These are phyloP conservation scores for Hymenoscyphus infarciens DNA, from an alignment of 2,329 filamentous ascomycete species.

Conservation along the genomic window DNA sequence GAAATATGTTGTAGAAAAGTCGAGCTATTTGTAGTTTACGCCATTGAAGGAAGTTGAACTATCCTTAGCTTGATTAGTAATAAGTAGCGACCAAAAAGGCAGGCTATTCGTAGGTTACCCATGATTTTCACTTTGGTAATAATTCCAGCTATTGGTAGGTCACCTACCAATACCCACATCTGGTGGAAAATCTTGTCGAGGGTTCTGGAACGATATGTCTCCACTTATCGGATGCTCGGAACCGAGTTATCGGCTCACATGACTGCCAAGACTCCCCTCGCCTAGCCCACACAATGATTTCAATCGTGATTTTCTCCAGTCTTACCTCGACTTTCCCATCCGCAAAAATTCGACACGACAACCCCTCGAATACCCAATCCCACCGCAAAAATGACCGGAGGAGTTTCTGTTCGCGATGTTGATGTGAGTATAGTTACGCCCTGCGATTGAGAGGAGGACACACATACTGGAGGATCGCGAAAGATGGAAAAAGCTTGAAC, in stretches of 20 bases:
- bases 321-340: conserved; percentile 3
- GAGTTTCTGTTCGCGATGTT: conserved; percentile 80
- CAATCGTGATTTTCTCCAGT: conserved; percentile 1
- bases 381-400: conserved; percentile 73
- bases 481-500: conserved; percentile 14
- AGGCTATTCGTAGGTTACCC: too few relatives aligned
- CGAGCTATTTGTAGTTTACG: too few relatives aligned
- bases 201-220: too few relatives aligned
- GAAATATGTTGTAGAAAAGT: too few relatives aligned
- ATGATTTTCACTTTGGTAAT: too few relatives aligned
- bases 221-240: too few relatives aligned
- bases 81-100: too few relatives aligned
- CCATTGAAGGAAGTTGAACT: too few relatives aligned
- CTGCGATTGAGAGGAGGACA: conserved; percentile 10
- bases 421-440: conserved; percentile 59
- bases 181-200: too few relatives aligned
- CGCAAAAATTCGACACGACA: conserved; percentile 15
- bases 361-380: conserved; percentile 26
- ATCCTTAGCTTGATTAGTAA: too few relatives aligned
- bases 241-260: neutral
- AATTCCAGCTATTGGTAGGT: too few relatives aligned
- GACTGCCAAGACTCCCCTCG: neutral
- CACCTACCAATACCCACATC: too few relatives aligned
- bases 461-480: conserved; percentile 12
- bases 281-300: conserved; percentile 7